Evolutionary conservation across 805 yeast genomes (phyloP), one percentile per base, ranked within the genome.

Genomic region (Candida gorgasii): DNA sequence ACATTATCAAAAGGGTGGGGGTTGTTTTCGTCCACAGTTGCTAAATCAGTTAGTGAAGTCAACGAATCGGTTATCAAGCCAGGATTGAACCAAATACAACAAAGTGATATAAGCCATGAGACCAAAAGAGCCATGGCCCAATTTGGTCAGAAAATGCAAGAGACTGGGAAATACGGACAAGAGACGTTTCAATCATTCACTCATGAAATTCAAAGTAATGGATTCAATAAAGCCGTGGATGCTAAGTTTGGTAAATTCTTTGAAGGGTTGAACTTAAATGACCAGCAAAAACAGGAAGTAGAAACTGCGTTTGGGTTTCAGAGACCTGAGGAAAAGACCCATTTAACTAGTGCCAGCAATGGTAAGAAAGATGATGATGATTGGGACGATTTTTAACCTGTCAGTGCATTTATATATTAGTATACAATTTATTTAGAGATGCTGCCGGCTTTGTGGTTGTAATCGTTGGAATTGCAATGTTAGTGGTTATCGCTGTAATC

Each of bases 1-100:
- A 85, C 97, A 0, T 74, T 93, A 41, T 63, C 87, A 29, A 88
- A 83, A 64, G 98, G 99, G 16, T 93, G 98, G 97, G 90, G 96
- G 18, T 67, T 93, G 49, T 89, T 93, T 57, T 83, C 96, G 8
- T 73, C 82, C n/a, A 81, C 95, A 0, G 89, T 93, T 19, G 77
- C 86, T 33, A 85, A 88, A 65, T 85, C 95, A 0, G 83, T 89
- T 8, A 80, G 75, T 48, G 96, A 89, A 50, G 96, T 93, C 29
- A 86, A 85, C 52, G 95, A 90, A 55, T 67, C 82, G 7, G 96
- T 89, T 39, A 89, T 93, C 51, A 88, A 87, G 59, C 99, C 99
- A n/a, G 81, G 93, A 35, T 75, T 89, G 59, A 82, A 81, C 58
- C 89, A 86, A 57, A 73, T 93, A 52, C 73, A 68, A 47, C 89